phyloP scores from a whole-genome alignment of 2,329 filamentous ascomycete genomes.

The Akanthomyces lecanii region DNA sequence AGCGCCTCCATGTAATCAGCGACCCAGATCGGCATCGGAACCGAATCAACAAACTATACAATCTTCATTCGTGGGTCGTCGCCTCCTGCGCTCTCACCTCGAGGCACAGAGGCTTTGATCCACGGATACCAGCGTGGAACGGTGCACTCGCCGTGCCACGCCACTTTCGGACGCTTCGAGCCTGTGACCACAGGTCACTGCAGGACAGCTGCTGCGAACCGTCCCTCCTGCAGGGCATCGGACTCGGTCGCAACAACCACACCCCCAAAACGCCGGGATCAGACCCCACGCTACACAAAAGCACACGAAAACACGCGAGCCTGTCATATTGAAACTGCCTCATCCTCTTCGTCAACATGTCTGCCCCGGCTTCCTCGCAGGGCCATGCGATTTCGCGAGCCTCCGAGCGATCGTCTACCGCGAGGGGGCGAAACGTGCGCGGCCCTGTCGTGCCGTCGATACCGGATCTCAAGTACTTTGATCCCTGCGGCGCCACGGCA shows the following conservation, averaged over 20 bases:
- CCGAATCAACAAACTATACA: not conserved
- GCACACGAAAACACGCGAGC: not conserved
- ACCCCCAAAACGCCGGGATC: slow-evolving; percentile 15
- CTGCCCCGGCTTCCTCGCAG: slow-evolving; percentile 51
- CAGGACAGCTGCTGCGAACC: slow-evolving; percentile 21
- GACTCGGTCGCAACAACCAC: slow-evolving; percentile 5
- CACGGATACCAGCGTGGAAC: slow-evolving; percentile 31
- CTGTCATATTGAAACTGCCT: slow-evolving; percentile 14
- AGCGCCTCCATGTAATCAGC: slow-evolving; percentile 16
- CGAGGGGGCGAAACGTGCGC: slow-evolving; percentile 34
- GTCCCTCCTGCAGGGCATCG: slow-evolving; percentile 24
- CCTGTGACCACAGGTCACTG: slow-evolving; percentile 21
- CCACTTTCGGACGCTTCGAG: slow-evolving; percentile 22
- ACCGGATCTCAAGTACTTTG: slow-evolving; percentile 58
- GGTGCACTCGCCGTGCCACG: slow-evolving; percentile 40
- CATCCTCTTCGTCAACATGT: slow-evolving; percentile 50
- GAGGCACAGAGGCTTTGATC: slow-evolving; percentile 28
- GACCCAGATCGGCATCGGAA: not conserved
- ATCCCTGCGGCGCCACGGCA: slow-evolving; percentile 85
- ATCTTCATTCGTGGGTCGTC: slow-evolving; percentile 23
- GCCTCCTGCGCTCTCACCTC: slow-evolving; percentile 23
- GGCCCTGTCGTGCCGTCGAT: slow-evolving; percentile 47
- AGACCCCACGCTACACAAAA: slow-evolving; percentile 16
- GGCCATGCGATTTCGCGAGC: slow-evolving; percentile 57
- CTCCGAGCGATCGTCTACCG: slow-evolving; percentile 52